phyloP scores from a whole-genome alignment of 352 stramenopile genomes.

The Blastocystis sp. region DNA sequence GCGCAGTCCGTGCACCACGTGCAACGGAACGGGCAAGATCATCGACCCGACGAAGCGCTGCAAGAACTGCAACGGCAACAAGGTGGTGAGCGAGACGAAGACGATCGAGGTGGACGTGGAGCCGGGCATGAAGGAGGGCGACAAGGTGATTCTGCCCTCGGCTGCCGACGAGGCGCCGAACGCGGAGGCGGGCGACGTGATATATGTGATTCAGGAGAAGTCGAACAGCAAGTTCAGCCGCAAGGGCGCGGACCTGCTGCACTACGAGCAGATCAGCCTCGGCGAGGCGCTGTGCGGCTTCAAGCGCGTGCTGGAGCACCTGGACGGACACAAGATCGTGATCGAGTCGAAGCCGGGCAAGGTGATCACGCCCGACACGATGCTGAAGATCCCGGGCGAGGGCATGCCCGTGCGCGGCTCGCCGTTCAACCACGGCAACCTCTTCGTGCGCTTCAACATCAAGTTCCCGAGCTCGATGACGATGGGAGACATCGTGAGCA shows the following conservation, averaged over 20 bases:
- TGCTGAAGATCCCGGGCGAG: slow-evolving; percentile 81
- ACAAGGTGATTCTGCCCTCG: slow-evolving; percentile 94
- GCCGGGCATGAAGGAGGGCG: slow-evolving; percentile 94
- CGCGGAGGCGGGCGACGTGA: slow-evolving; percentile 91
- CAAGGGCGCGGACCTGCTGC: slow-evolving; percentile 93
- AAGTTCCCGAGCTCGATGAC: slow-evolving; percentile 88
- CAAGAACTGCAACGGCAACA: slow-evolving; percentile 89
- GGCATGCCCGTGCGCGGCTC: slow-evolving; percentile 97
- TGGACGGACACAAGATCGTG: slow-evolving; percentile 78
- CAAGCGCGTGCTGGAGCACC: slow-evolving; percentile 78
- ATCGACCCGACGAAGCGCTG: slow-evolving; percentile 91
- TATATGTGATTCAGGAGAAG: slow-evolving; percentile 97
- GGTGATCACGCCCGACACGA: slow-evolving; percentile 78
- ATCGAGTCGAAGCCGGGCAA: slow-evolving; percentile 74
- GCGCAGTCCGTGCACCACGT: slow-evolving; percentile 90
- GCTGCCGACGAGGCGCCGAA: slow-evolving; percentile 91
- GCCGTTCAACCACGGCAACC: slow-evolving; percentile 94
- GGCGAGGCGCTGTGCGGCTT: slow-evolving; percentile 90
- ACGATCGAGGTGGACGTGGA: slow-evolving; percentile 96
- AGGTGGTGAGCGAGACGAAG: slow-evolving; percentile 94
- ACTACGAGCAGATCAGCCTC: slow-evolving; percentile 91
- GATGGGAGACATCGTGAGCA: no score
- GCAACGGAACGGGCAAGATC: slow-evolving; percentile 89
- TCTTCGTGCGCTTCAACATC: slow-evolving; percentile 96
- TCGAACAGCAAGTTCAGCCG: slow-evolving; percentile 92